phyloP scores from a whole-genome alignment of 208 protist genomes.

The Crithidia fasciculata region DNA sequence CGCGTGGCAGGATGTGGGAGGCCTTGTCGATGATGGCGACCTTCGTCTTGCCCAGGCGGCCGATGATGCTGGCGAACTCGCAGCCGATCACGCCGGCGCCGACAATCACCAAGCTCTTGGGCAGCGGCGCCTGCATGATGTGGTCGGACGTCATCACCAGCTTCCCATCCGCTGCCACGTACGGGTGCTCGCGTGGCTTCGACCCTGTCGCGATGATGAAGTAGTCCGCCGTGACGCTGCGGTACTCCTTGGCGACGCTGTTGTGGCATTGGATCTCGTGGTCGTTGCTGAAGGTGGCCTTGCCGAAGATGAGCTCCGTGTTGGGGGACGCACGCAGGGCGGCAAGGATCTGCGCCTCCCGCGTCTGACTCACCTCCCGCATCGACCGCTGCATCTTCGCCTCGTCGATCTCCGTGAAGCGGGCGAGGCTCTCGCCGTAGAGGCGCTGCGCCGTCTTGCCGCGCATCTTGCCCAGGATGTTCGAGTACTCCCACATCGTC shows the following conservation, averaged over 20 bases:
- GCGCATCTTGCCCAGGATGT: constrained; percentile 46
- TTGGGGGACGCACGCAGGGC: constrained; percentile 47
- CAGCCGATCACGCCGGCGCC: constrained; percentile 77
- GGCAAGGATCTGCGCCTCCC: constrained; percentile 53
- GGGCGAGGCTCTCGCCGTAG: constrained; percentile 49
- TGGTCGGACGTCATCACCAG: constrained; percentile 74
- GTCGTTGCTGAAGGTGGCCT: constrained; percentile 62
- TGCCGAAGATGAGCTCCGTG: constrained; percentile 59
- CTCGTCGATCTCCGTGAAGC: constrained; percentile 64
- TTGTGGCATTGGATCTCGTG: constrained; percentile 61
- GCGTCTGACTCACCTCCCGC: constrained; percentile 40
- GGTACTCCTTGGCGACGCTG: constrained; percentile 51
- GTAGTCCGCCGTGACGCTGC: constrained; percentile 72
- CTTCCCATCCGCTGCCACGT: constrained; percentile 52
- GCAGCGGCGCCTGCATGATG: constrained; percentile 71
- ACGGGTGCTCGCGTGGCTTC: constrained; percentile 59
- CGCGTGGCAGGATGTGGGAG: constrained; percentile 62
- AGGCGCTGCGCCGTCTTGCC: constrained; percentile 48
- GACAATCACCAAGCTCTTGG: constrained; percentile 76
- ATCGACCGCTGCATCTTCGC: constrained; percentile 57
- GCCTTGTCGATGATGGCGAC: constrained; percentile 78
- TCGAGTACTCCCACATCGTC: constrained; percentile 83
- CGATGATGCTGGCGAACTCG: constrained; percentile 82
- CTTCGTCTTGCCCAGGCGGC: constrained; percentile 69
- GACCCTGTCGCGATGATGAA: constrained; percentile 84